These are phyloP conservation scores for Carex kokanica DNA, from an alignment of 176 grass and related monocot genomes.

Conservation along the genomic window DNA sequence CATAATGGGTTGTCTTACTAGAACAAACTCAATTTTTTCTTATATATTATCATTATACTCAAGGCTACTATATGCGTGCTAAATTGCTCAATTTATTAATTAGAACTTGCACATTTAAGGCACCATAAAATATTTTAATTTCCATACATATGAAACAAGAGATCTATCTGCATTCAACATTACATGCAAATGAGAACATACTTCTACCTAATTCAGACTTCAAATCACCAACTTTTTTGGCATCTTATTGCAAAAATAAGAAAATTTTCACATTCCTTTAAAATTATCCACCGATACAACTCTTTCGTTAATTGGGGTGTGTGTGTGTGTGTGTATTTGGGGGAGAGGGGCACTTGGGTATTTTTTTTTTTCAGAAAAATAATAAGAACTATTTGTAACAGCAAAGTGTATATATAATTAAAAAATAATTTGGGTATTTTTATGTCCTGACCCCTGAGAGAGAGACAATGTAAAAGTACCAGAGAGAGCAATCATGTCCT, in stretches of 20 bases:
- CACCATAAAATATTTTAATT: neutral
- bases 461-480: constrained; percentile 38
- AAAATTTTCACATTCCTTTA: too few relatives aligned
- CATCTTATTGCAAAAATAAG: neutral
- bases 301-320: too few relatives aligned
- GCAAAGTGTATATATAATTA: neutral
- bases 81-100: neutral
- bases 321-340: too few relatives aligned
- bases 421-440: neutral
- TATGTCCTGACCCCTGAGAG: neutral
- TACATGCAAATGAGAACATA: neutral
- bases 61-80: neutral
- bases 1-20: neutral
- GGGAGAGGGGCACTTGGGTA: too few relatives aligned
- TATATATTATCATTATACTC: neutral
- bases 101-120: neutral
- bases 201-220: neutral
- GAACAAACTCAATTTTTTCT: neutral
- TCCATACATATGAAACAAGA: neutral
- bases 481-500: constrained; percentile 50
- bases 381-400: too few relatives aligned
- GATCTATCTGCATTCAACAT: neutral
- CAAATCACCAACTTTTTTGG: neutral
- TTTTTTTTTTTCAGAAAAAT: too few relatives aligned
- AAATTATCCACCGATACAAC: too few relatives aligned